Evolutionary conservation across 192 early-diverging fungal species (phyloP).

Genomic region (Physocladia obscura): DNA sequence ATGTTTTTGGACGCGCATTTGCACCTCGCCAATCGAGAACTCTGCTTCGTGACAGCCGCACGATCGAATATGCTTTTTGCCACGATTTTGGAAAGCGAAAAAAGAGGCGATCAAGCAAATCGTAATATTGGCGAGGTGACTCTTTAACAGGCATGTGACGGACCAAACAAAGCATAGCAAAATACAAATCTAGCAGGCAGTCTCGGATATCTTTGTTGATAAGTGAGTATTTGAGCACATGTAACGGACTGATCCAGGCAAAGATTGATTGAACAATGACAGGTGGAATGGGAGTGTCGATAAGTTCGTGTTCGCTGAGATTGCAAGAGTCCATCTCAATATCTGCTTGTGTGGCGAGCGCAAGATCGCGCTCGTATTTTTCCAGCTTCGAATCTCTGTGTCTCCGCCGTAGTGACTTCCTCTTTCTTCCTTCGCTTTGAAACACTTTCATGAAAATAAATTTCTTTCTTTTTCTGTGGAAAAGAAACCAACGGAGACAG

Average conservation of each 20-base stretch:
- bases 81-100: slow-evolving; percentile 2
- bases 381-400: too few relatives aligned
- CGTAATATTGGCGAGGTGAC: neutral
- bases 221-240: slow-evolving; percentile 1
- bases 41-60: neutral
- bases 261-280: neutral
- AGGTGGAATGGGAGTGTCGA: neutral
- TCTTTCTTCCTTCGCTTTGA: neutral
- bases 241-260: slow-evolving; percentile 10
- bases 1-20: neutral
- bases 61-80: slow-evolving; percentile 1
- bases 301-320: neutral
- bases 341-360: too few relatives aligned
- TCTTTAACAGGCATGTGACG: neutral
- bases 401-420: too few relatives aligned
- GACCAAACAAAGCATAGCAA: slow-evolving; percentile 3
- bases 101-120: slow-evolving; percentile 10
- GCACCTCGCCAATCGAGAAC: slow-evolving; percentile 7
- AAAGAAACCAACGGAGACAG: neutral
- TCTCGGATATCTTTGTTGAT: neutral
- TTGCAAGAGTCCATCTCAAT: too few relatives aligned
- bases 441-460: neutral
- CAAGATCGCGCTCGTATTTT: too few relatives aligned
- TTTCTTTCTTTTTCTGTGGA: neutral
- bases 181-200: neutral